Conservation (phyloP, 441 rosid species). For the Adansonia madagascariensis region DNA sequence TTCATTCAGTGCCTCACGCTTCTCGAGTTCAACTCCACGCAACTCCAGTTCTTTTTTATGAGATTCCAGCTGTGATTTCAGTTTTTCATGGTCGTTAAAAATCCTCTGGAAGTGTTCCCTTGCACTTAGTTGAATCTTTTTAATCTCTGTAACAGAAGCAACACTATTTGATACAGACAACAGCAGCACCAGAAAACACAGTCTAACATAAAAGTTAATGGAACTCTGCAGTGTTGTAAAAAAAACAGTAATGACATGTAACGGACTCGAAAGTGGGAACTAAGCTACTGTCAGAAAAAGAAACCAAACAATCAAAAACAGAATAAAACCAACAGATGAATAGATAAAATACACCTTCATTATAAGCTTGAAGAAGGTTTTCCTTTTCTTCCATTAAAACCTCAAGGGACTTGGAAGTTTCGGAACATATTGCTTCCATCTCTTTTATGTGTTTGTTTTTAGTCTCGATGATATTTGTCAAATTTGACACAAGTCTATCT, state of each 20-base stretch:
- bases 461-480: conserved; percentile 51
- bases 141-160: conserved; percentile 57
- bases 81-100: conserved; percentile 79
- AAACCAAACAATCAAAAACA: conserved; percentile 8
- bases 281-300: not conserved
- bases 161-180: not conserved
- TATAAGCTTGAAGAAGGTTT: conserved; percentile 67
- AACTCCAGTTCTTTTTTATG: conserved; percentile 73
- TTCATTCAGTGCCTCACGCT: conserved; percentile 83
- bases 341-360: conserved; percentile 56
- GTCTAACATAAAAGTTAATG: not conserved
- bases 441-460: conserved; percentile 55
- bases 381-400: conserved; percentile 68
- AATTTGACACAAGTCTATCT: conserved; percentile 58
- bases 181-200: not conserved
- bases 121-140: conserved; percentile 68
- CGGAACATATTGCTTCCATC: conserved; percentile 55
- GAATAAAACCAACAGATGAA: not conserved
- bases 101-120: conserved; percentile 73
- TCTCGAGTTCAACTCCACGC: conserved; percentile 64
- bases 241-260: not conserved
- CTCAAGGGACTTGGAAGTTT: conserved; percentile 50
- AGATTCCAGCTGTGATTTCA: conserved; percentile 72
- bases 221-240: not conserved
- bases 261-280: not conserved